Base-by-base conservation (phyloP, 1,139 yeast species). In the Yamadazyma siamensis region DNA sequence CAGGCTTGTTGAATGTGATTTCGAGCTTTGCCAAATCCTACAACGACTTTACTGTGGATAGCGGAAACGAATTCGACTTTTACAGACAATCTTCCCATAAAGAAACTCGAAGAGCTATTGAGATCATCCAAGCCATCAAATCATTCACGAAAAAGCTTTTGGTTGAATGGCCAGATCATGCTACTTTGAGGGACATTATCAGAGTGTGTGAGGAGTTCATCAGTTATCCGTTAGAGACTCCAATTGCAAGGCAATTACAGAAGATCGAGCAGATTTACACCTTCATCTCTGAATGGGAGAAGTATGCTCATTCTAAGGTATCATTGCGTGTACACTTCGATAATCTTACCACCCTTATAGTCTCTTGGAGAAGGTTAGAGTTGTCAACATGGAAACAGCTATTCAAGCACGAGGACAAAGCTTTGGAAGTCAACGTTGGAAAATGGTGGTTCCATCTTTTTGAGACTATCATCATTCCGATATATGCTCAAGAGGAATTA, bases 141-240 rank as follows among this genome's bases (percentile, higher is more conserved):
- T 52, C 56, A 3, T 59, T 75, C 4, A 75, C 76, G 3, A 46
- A 55, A 11, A 63, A 61, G n/a, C 56, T 86, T 16, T 54, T 83
- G 11, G 60, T 59, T 14, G 77, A 80, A 49, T 91, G 96, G 96
- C 97, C 98, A 0, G 98, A 94, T 47, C 96, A 94, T 62, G 94
- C 94, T 1, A 87, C 95, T 0, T 59, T 94, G 30, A 80, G 72
- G 36, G 87, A 82, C 21, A 69, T 91, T 31, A 57, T 64, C 18
- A 62, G 80, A 36, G 77, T 83, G n/a, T 73, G 83, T 39, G 60
- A 69, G 12, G 97, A 89, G 50, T 76, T 83, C 41, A 56, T 84
- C 34, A 55, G 59, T 4, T 80, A 67, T 46, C 75, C 95, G 0
- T 65, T 78, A 4, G 64, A 68, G 21, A 75, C 84, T 0, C 94